Percentiles rank a stretch among this genome's conserved stretches.
Conservation (phyloP, 2,329 filamentous ascomycete species). For the Metarhizium rileyi region DNA sequence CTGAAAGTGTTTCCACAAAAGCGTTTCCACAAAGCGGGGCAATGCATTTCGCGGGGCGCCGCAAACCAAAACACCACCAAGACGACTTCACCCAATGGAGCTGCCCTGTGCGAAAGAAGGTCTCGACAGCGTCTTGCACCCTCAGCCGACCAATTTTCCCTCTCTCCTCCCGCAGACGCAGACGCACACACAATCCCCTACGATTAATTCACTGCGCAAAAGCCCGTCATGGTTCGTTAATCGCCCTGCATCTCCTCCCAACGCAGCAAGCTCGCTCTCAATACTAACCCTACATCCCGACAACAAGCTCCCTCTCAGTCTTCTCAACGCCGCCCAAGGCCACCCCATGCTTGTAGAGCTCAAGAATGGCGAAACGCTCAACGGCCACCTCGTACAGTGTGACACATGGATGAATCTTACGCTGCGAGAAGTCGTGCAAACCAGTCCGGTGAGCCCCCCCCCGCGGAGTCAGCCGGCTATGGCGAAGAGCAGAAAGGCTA, state of each 20-base stretch:
- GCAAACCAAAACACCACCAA: background rate
- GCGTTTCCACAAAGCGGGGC: conserved; percentile 14
- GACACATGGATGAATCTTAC: conserved; percentile 99
- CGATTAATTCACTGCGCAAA: background rate
- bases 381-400: conserved; percentile 91
- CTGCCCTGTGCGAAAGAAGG: background rate
- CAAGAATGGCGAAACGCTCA: conserved; percentile 94
- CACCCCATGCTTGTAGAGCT: conserved; percentile 97
- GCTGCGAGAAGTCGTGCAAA: conserved; percentile 93
- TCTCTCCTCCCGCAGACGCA: background rate
- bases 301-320: conserved; percentile 61
- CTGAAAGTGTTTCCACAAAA: no score
- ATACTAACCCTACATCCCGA: background rate
- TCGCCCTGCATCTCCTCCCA: background rate
- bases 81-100: background rate
- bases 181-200: background rate
- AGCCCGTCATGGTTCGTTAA: conserved; percentile 5
- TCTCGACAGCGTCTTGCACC: background rate
- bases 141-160: background rate
- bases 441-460: conserved; percentile 55
- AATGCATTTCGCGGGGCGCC: conserved; percentile 19
- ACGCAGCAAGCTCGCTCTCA: background rate
- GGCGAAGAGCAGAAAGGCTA: background rate
- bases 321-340: conserved; percentile 91
- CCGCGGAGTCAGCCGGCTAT: background rate